Evolutionary conservation across 139 green algal genomes (phyloP).

Genomic region (Spirogloea muscicola): DNA sequence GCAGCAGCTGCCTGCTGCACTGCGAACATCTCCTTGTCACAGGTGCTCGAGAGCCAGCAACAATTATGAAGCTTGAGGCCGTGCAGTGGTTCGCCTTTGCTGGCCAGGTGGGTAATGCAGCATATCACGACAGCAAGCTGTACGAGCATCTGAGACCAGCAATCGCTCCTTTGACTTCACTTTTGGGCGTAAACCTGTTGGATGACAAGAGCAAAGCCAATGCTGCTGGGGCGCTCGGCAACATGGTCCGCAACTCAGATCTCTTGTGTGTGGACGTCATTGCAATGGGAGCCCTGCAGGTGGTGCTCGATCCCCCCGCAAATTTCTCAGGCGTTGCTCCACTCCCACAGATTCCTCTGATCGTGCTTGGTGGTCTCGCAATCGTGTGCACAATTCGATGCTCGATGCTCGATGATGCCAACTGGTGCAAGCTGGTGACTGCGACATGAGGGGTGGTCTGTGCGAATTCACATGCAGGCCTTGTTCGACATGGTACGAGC

Average conservation of each 20-base stretch:
- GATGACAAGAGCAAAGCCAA: constrained; percentile 90
- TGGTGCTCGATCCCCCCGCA: background rate
- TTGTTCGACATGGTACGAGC: background rate
- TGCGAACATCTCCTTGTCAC: too few species aligned
- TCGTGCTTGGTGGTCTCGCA: background rate
- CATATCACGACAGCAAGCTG: constrained; percentile 81
- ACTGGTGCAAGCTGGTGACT: background rate
- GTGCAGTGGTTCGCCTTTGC: too few species aligned
- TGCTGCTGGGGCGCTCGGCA: constrained; percentile 88
- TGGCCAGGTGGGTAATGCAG: constrained; percentile 59
- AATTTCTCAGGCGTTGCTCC: background rate
- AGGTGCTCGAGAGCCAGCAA: too few species aligned
- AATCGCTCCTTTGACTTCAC: constrained; percentile 67
- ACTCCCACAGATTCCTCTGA: background rate
- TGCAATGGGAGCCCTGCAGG: constrained; percentile 38
- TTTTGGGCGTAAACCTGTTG: constrained; percentile 54
- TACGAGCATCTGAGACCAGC: constrained; percentile 71
- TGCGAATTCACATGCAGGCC: background rate
- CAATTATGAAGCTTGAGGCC: too few species aligned
- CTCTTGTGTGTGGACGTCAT: constrained; percentile 74
- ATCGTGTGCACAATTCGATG: background rate
- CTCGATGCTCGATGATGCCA: background rate
- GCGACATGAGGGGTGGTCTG: constrained; percentile 1
- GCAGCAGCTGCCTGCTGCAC: constrained; percentile 56
- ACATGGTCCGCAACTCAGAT: constrained; percentile 83